Percentiles rank a stretch among this genome's conserved stretches.
Evolutionary conservation across 768 basidiomycete genomes (phyloP).

Genomic region (Russula emetica): DNA sequence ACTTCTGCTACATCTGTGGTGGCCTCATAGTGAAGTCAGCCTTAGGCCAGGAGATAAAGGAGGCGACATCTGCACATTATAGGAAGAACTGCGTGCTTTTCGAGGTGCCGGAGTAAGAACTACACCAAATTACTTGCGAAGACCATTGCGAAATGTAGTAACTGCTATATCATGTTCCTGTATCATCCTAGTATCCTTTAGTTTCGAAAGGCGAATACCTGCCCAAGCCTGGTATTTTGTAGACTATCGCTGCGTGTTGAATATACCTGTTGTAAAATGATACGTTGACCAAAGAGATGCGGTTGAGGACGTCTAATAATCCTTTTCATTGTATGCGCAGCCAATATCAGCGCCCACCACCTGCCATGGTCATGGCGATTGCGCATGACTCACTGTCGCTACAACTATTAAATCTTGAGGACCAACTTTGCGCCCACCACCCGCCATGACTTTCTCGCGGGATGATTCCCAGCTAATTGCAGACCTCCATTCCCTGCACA

Average conservation of each 20-base stretch:
- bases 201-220: neutral
- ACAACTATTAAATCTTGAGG: neutral
- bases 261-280: neutral
- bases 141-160: neutral
- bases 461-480: slow-evolving; percentile 60
- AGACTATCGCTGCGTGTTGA: neutral
- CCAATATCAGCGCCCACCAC: too few species aligned
- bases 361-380: too few species aligned
- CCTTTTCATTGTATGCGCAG: too few species aligned
- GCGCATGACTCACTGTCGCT: too few species aligned
- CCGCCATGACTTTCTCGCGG: slow-evolving; percentile 31
- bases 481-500: slow-evolving; percentile 49
- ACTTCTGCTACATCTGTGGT: slow-evolving; percentile 55
- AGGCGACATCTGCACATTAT: slow-evolving; percentile 36
- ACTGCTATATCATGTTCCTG: neutral
- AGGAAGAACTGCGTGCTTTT: slow-evolving; percentile 35
- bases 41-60: slow-evolving; percentile 33
- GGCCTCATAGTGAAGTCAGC: slow-evolving; percentile 43
- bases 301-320: too few species aligned
- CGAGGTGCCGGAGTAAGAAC: slow-evolving; percentile 26
- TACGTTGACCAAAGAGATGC: too few species aligned
- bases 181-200: neutral
- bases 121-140: neutral
- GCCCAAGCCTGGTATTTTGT: neutral
- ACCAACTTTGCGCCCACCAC: neutral